Conservation (phyloP, 2,329 filamentous ascomycete genomes). For the Capronia americana region DNA sequence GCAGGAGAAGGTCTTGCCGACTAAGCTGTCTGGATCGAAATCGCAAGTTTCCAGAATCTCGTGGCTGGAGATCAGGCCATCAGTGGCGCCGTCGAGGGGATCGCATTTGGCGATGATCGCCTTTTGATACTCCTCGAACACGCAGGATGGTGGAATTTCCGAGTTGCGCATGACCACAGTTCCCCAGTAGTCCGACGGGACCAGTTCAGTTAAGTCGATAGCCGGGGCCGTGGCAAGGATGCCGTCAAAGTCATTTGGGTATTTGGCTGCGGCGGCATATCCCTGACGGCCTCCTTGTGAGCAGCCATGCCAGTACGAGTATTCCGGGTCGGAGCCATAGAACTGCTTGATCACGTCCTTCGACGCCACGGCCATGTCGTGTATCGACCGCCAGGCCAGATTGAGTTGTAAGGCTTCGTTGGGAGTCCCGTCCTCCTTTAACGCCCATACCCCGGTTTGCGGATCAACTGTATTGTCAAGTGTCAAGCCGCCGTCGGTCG, state of each 20-base stretch:
- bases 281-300: conserved; percentile 67
- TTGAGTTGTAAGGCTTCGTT: conserved; percentile 45
- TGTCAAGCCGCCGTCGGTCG: conserved; percentile 37
- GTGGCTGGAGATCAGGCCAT: conserved; percentile 40
- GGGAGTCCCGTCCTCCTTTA: conserved; percentile 42
- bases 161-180: conserved; percentile 40
- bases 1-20: conserved; percentile 20
- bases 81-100: conserved; percentile 39
- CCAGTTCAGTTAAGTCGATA: conserved; percentile 39
- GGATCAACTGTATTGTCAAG: conserved; percentile 25
- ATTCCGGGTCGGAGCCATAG: conserved; percentile 26
- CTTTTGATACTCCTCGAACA: conserved; percentile 46
- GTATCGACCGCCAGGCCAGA: conserved; percentile 44
- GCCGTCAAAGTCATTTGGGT: conserved; percentile 41
- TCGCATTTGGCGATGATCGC: conserved; percentile 46
- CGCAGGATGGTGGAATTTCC: conserved; percentile 41
- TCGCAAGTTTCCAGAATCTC: conserved; percentile 24
- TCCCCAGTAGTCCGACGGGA: conserved; percentile 41
- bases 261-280: conserved; percentile 51
- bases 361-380: conserved; percentile 46
- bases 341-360: conserved; percentile 30
- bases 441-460: conserved; percentile 23
- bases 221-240: conserved; percentile 42
- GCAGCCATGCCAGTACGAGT: conserved; percentile 63
- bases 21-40: conserved; percentile 27